phyloP scores from a whole-genome alignment of 2,329 filamentous ascomycete species.

The Aspergillus sp. region DNA sequence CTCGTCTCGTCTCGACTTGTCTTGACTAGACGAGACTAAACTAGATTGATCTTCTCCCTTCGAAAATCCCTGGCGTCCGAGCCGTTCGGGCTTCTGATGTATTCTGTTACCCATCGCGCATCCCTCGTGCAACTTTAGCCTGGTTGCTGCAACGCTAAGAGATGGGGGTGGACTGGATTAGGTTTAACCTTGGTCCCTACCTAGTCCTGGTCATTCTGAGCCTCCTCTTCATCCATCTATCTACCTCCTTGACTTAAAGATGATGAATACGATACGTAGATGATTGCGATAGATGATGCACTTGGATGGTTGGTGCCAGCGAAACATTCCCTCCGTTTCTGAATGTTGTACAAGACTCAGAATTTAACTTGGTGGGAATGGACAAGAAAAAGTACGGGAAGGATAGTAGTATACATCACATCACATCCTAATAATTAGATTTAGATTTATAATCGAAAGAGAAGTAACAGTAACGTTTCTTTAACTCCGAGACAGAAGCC shows the following conservation, averaged over 20 bases:
- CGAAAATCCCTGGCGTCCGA: neutral
- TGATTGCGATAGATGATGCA: neutral
- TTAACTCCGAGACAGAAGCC: too few relatives aligned
- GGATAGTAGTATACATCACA: too few relatives aligned
- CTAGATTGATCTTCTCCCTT: too few relatives aligned
- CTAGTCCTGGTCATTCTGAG: neutral
- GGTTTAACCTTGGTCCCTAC: neutral
- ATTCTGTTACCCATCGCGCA: too few relatives aligned
- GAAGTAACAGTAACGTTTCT: too few relatives aligned
- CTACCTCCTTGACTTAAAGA: too few relatives aligned
- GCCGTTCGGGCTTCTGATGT: neutral
- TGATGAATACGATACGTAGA: too few relatives aligned
- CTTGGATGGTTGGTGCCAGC: conserved; percentile 8
- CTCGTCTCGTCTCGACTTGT: neutral
- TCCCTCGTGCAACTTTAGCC: neutral
- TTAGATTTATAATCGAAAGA: too few relatives aligned
- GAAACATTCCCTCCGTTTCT: neutral
- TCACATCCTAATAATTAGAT: too few relatives aligned
- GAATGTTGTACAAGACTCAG: neutral
- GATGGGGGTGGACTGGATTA: too few relatives aligned
- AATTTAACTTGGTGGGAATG: too few relatives aligned
- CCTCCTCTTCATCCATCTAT: neutral
- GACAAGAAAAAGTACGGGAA: neutral
- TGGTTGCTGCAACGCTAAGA: conserved; percentile 1
- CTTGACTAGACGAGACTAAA: too few relatives aligned